Conservation (phyloP, 352 stramenopile species). For the Hyaloperonospora brassicae region DNA sequence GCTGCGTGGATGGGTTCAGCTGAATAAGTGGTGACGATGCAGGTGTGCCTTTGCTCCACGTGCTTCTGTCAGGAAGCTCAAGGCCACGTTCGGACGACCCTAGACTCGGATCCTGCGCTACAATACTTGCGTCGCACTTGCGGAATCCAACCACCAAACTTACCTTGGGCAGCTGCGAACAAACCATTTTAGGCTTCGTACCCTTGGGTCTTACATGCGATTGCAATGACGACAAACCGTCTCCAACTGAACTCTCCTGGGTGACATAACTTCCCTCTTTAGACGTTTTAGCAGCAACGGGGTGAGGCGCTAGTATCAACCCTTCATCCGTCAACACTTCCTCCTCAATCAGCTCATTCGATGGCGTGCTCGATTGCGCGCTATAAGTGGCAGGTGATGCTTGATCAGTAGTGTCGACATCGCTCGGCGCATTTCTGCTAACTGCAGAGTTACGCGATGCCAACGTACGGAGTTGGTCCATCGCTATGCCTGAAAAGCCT, state of each 20-base stretch:
- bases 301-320: constrained; percentile 4
- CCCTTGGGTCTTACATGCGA: constrained; percentile 23
- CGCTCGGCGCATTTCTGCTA: constrained; percentile 10
- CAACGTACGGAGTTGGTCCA: constrained; percentile 53
- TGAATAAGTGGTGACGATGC: constrained; percentile 16
- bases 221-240: constrained; percentile 4
- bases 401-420: constrained; percentile 12
- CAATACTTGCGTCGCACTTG: constrained; percentile 23
- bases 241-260: constrained; percentile 7
- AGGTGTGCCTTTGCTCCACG: constrained; percentile 3
- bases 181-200: constrained; percentile 30
- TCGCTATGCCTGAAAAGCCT: constrained; percentile 22
- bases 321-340: constrained; percentile 21
- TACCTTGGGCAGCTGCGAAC: constrained; percentile 34
- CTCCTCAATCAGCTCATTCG: constrained; percentile 15
- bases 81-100: constrained; percentile 26
- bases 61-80: constrained; percentile 16
- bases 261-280: constrained; percentile 6
- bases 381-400: constrained; percentile 1
- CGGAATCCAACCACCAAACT: constrained; percentile 37
- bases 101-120: constrained; percentile 23
- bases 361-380: constrained; percentile 1
- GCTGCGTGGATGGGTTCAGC: constrained; percentile 13
- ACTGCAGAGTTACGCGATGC: constrained; percentile 30
- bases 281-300: constrained; percentile 1